These are phyloP conservation scores for Rhipidocladum racemiflorum DNA, from an alignment of 176 grass and related monocot genomes.

Conservation along the genomic window DNA sequence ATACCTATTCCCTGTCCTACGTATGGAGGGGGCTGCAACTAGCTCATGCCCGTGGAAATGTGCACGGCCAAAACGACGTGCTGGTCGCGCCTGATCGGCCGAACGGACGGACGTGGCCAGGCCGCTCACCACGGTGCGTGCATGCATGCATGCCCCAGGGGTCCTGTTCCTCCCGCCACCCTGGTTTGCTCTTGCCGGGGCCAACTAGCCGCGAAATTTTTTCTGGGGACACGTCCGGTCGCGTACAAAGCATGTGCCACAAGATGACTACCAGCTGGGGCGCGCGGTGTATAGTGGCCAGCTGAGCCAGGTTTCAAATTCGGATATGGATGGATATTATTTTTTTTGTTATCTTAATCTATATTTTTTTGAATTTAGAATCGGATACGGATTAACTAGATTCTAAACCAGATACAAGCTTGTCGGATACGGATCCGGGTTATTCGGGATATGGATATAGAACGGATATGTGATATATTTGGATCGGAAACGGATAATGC, in stretches of 20 bases:
- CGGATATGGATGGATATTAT: too few species aligned
- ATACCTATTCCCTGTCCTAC: too few species aligned
- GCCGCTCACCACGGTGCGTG: not conserved
- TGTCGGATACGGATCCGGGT: too few species aligned
- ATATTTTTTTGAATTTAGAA: too few species aligned
- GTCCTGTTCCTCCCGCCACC: slow-evolving; percentile 21
- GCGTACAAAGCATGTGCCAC: not conserved
- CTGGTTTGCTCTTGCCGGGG: slow-evolving; percentile 4
- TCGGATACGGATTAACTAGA: too few species aligned
- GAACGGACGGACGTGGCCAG: not conserved
- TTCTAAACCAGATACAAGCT: too few species aligned
- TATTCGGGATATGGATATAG: too few species aligned
- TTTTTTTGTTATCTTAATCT: too few species aligned
- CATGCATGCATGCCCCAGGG: not conserved
- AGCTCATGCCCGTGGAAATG: not conserved
- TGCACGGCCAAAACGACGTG: too few species aligned
- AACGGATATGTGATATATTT: too few species aligned
- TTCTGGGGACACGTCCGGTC: not conserved
- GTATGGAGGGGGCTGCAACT: not conserved
- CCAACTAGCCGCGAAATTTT: not conserved
- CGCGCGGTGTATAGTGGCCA: not conserved
- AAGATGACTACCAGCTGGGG: not conserved
- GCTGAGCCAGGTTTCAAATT: not conserved
- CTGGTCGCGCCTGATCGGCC: not conserved
- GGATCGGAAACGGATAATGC: too few species aligned